phyloP scores from a whole-genome alignment of 140 eudicot species.

The Senecio squalidus region DNA sequence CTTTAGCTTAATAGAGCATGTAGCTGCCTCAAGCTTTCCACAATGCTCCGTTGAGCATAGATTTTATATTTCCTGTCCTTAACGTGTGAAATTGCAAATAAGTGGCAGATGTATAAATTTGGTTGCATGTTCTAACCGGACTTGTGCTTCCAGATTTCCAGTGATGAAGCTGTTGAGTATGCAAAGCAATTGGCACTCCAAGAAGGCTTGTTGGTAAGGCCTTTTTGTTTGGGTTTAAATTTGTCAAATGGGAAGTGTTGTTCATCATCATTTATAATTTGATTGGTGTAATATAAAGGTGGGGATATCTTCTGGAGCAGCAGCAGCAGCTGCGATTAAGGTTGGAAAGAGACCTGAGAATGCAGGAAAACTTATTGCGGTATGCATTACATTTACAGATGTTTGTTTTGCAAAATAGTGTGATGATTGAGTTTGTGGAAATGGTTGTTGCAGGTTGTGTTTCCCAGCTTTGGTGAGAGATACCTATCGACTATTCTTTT shows the following conservation, averaged over 20 bases:
- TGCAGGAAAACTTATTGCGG: conserved; percentile 94
- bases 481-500: conserved; percentile 72
- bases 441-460: conserved; percentile 65
- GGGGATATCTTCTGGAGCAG: conserved; percentile 98
- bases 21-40: no score
- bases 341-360: conserved; percentile 96
- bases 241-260: not conserved
- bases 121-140: not conserved
- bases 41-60: no score
- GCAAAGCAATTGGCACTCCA: conserved; percentile 91
- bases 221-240: not conserved
- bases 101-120: not conserved
- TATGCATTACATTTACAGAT: conserved; percentile 33
- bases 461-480: conserved; percentile 92
- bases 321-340: conserved; percentile 88
- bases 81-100: no score
- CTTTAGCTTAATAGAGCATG: not conserved
- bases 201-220: conserved; percentile 91
- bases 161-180: conserved; percentile 88
- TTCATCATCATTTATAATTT: not conserved
- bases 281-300: conserved; percentile 57
- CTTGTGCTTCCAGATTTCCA: conserved; percentile 55
- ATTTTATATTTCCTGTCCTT: no score
- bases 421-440: not conserved
- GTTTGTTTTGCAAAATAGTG: not conserved